Evolutionary conservation across 2,329 filamentous ascomycete genomes (phyloP).

Genomic region (Tympanopsis confertula): DNA sequence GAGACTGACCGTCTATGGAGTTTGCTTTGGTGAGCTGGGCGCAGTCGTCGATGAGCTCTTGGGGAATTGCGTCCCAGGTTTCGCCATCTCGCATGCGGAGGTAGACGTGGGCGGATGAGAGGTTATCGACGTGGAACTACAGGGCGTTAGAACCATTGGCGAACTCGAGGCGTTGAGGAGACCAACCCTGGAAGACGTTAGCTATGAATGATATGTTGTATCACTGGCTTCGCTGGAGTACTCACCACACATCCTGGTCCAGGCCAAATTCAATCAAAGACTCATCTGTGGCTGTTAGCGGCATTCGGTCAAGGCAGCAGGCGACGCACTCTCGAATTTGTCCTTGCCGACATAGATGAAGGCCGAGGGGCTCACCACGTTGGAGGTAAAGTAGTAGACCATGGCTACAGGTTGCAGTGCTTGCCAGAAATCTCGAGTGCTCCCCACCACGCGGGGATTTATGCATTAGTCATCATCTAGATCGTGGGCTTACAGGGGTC

Average conservation of each 20-base stretch:
- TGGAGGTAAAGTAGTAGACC: slow-evolving; percentile 95
- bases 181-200: too few relatives aligned
- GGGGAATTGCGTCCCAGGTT: slow-evolving; percentile 71
- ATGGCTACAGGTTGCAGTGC: too few relatives aligned
- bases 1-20: slow-evolving; percentile 72
- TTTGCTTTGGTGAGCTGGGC: slow-evolving; percentile 98
- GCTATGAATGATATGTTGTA: too few relatives aligned
- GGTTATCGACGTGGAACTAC: slow-evolving; percentile 93
- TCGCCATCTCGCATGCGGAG: slow-evolving; percentile 70
- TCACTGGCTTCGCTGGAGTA: too few relatives aligned
- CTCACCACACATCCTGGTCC: slow-evolving; percentile 91
- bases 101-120: slow-evolving; percentile 94
- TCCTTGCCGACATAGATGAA: slow-evolving; percentile 97
- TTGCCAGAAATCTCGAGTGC: too few relatives aligned
- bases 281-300: slow-evolving; percentile 55
- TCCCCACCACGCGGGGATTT: too few relatives aligned
- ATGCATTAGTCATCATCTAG: too few relatives aligned
- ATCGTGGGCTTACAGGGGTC: too few relatives aligned
- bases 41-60: slow-evolving; percentile 69
- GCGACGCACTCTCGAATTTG: slow-evolving; percentile 82
- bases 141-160: slow-evolving; percentile 3
- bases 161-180: neutral
- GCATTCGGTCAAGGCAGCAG: neutral
- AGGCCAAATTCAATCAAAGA: slow-evolving; percentile 88
- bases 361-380: slow-evolving; percentile 66